These are phyloP conservation scores for Hymenoscyphus occultus DNA, from an alignment of 2,329 filamentous ascomycete genomes.

Conservation along the genomic window DNA sequence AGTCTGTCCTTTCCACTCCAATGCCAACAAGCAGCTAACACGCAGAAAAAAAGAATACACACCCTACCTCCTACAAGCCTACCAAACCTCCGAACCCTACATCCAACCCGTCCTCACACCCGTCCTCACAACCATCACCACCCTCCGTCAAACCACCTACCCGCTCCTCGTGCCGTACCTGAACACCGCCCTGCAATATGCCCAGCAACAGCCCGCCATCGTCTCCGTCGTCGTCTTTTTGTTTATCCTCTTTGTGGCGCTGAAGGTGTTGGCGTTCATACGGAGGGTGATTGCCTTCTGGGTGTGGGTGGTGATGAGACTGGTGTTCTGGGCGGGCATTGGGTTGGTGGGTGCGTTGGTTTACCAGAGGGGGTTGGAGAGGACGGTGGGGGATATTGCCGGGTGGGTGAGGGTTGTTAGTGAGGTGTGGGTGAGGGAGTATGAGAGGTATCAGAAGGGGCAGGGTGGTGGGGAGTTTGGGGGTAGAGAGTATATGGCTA, in stretches of 20 bases:
- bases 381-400: constrained; percentile 58
- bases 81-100: constrained; percentile 25
- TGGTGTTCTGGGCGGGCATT: constrained; percentile 63
- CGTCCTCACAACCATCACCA: constrained; percentile 7
- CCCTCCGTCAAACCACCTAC: constrained; percentile 4
- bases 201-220: constrained; percentile 34
- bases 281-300: constrained; percentile 74
- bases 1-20: background rate
- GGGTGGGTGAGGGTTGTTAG: constrained; percentile 49
- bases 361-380: constrained; percentile 64
- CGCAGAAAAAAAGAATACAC: background rate
- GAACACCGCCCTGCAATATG: constrained; percentile 14
- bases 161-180: constrained; percentile 28
- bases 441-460: constrained; percentile 41
- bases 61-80: constrained; percentile 25
- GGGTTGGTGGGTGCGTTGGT: constrained; percentile 53
- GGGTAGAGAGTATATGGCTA: constrained; percentile 17
- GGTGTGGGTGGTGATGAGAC: constrained; percentile 61
- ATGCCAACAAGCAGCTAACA: background rate
- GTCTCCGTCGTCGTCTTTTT: constrained; percentile 55
- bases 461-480: constrained; percentile 27
- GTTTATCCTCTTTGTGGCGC: constrained; percentile 58
- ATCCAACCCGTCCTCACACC: constrained; percentile 16
- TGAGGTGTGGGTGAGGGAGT: constrained; percentile 56
- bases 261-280: constrained; percentile 65